Base-by-base conservation (phyloP, 1,139 yeast genomes). In the Tardiomyces depauwii region DNA sequence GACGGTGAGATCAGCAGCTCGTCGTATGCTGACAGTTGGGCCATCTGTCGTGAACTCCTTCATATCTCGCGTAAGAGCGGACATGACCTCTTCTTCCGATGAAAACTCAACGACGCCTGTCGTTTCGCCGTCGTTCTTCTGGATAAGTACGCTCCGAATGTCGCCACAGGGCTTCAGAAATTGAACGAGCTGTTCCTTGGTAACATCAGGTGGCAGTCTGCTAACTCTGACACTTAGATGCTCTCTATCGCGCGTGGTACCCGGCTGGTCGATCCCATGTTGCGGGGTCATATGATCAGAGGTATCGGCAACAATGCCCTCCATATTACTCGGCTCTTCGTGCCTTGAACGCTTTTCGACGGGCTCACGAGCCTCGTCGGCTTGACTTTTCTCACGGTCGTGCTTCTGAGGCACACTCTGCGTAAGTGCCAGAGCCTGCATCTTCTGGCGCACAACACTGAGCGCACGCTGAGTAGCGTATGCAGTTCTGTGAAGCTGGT, bases 21-120 rank as follows among this genome's bases (percentile, higher is more conserved):
- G 10, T 9, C 14, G 3, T 9, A 40, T 33, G 19, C 28, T 13
- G 5, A 23, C 18, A 13, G 18, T 23, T 19, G 14, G 19, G 27
- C 41, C 41, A 9, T 25, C 21, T 3, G 27, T 5, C 4, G 10
- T 11, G 25, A 40, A 42, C 23, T 54, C 50, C 55, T 81, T 82
- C 49, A 65, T 67, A 39, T 77, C 74, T 51, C 74, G 78, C 0
- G 89, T 80, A 43, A 82, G 60, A 0, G 89, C 86, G 1, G 81
- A 63, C 12, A 78, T 62, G 2, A 80, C 73, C 40, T 71, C 78
- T n/a, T 65, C 65, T 45, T 73, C 74, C 4, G 57, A 60, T 0
- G 67, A 52, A 53, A 84, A 80, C 55, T 84, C 94, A 2, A 84
- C 55, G 5, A 27, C 42, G 14, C 18, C 7, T 3, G 27, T 11